Base-by-base conservation (phyloP, 495 filamentous ascomycete species). In the Talaromyces trachyspermus region DNA sequence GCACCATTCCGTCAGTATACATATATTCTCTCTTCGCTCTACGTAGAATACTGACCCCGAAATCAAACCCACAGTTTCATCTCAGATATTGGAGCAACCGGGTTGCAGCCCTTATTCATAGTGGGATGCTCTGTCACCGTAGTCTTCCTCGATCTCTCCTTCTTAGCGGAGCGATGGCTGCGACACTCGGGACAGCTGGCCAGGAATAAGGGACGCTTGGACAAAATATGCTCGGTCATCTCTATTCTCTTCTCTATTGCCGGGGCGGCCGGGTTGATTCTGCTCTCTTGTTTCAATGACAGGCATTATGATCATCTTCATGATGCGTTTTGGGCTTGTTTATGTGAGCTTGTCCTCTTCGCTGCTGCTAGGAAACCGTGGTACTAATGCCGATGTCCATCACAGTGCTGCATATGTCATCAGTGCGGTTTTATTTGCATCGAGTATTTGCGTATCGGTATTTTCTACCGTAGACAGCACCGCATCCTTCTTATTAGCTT, bases 41-140 rank as follows among this genome's bases (percentile, higher is more conserved):
- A 14, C 40, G 9, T 15, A 22, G 25, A 33, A 2, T 11, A 33
- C 38, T 18, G 5, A 32, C 7, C 2, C 14, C 19, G 19, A 22
- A 33, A 14, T 10, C 14, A 42, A 30, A 18, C 22, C 10, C 12
- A 19, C 51, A 71, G 66, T 27, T 75, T 68, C 60, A 87, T 89
- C 54, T 85, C 81, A n/a, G 89, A 96, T 64, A 72, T 95, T 22
- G 92, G 89, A 50, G 84, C 84, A 0, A 59, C 70, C 20, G 67
- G 70, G 0, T 69, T 95, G 2, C 88, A 95, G 51, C 92, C 92
- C 0, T 71, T 97, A 2, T 98, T 98, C 71, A 79, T 98, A 49
- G 71, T 81, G 9, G 89, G 89, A 46, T 83, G 81, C 65, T 68
- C 74, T 9, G 70, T 95, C 15, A 90, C 86, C 14, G 87, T 89